Evolutionary conservation across 495 filamentous ascomycete species (phyloP).

Genomic region (Tuber melanosporum): DNA sequence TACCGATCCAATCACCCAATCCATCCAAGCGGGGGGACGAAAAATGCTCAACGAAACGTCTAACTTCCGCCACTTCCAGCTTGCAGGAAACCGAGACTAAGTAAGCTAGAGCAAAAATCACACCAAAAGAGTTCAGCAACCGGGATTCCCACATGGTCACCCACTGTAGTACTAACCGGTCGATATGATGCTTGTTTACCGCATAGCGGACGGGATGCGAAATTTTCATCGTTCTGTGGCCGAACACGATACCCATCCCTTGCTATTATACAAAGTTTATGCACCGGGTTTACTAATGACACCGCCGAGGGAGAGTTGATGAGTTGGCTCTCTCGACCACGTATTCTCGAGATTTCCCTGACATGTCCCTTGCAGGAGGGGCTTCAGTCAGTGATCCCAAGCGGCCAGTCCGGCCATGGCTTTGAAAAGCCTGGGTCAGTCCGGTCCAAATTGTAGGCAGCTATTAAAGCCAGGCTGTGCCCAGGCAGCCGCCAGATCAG

Average conservation of each 20-base stretch:
- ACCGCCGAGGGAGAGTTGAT: neutral
- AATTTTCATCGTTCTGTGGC: constrained; percentile 2
- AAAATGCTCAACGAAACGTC: neutral
- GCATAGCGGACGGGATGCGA: constrained; percentile 5
- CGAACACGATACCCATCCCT: neutral
- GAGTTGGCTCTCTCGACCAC: too few relatives aligned
- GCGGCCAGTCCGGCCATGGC: too few relatives aligned
- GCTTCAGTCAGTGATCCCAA: too few relatives aligned
- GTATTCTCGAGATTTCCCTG: too few relatives aligned
- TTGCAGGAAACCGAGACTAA: neutral
- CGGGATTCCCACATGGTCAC: too few relatives aligned
- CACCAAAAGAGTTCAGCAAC: neutral
- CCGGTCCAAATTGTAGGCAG: too few relatives aligned
- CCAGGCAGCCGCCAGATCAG: too few relatives aligned
- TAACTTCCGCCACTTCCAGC: too few relatives aligned
- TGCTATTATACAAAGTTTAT: neutral
- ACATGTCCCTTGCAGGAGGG: neutral
- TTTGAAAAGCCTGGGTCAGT: too few relatives aligned
- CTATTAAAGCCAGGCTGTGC: too few relatives aligned
- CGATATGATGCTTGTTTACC: neutral
- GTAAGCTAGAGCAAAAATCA: neutral
- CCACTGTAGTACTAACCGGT: neutral
- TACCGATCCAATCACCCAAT: too few relatives aligned
- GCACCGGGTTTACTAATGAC: neutral
- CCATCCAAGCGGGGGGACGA: too few relatives aligned